Conservation (phyloP, 1,139 yeast genomes). For the Yueomyces sp. region DNA sequence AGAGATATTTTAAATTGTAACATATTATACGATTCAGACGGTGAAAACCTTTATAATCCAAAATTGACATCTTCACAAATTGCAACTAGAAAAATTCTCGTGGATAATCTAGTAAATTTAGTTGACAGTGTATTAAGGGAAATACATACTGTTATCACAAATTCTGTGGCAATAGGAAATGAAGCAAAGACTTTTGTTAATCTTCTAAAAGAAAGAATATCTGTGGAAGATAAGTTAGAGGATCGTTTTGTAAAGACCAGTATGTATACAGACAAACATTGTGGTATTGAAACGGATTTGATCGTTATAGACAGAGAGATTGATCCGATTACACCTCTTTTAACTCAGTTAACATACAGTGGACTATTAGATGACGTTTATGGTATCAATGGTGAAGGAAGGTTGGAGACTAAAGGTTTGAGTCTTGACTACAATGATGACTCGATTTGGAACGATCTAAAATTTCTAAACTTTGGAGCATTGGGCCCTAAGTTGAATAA, state of each 20-base stretch:
- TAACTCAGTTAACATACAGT: slow-evolving; percentile 68
- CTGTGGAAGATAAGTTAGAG: slow-evolving; percentile 5
- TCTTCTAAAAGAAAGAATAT: slow-evolving; percentile 11
- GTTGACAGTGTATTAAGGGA: slow-evolving; percentile 11
- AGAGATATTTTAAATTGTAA: slow-evolving; percentile 14
- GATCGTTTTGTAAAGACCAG: slow-evolving; percentile 15
- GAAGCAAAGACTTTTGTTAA: slow-evolving; percentile 13
- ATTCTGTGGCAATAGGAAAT: slow-evolving; percentile 16
- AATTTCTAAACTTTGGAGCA: slow-evolving; percentile 63
- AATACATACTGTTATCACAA: slow-evolving; percentile 15
- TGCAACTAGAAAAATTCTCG: slow-evolving; percentile 15
- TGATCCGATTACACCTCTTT: slow-evolving; percentile 58
- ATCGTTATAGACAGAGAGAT: slow-evolving; percentile 67
- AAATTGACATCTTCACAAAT: slow-evolving; percentile 10
- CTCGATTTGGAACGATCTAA: slow-evolving; percentile 36
- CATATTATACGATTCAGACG: slow-evolving; percentile 12
- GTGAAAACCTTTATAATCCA: slow-evolving; percentile 16
- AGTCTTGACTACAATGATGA: slow-evolving; percentile 22
- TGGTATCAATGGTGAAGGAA: slow-evolving; percentile 11
- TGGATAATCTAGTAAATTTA: slow-evolving; percentile 17
- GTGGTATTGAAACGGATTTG: slow-evolving; percentile 37
- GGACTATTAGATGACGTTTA: slow-evolving; percentile 69
- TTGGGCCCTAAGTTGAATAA: slow-evolving; percentile 64
- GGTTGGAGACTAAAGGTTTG: slow-evolving; percentile 14
- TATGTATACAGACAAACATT: slow-evolving; percentile 23